phyloP scores from a whole-genome alignment of 768 basidiomycete species.

The Calvatia gigantea region DNA sequence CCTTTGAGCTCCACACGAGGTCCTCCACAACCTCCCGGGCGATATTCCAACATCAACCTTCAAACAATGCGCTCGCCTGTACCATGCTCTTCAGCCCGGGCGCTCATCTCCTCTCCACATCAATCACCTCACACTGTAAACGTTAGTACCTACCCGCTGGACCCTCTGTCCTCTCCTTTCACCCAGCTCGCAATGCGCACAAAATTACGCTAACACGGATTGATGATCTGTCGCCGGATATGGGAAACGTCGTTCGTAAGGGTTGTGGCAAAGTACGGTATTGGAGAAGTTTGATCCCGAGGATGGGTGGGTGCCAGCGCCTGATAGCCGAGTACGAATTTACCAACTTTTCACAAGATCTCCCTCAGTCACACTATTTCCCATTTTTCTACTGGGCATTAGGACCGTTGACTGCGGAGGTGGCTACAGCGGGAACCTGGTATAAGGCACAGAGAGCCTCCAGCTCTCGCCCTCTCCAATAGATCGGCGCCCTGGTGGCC shows the following conservation, averaged over 20 bases:
- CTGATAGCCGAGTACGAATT: too few relatives aligned
- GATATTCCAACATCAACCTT: neutral
- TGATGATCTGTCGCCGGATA: slow-evolving; percentile 8
- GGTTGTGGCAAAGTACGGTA: neutral
- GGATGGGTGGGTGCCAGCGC: neutral
- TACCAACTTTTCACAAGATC: too few relatives aligned
- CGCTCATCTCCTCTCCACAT: slow-evolving; percentile 9
- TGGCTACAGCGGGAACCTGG: too few relatives aligned
- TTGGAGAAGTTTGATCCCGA: neutral
- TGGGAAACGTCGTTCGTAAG: neutral
- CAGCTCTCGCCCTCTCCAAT: too few relatives aligned
- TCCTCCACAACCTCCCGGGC: neutral
- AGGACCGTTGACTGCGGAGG: too few relatives aligned
- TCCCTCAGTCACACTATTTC: too few relatives aligned
- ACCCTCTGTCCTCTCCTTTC: neutral
- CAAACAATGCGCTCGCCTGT: slow-evolving; percentile 1
- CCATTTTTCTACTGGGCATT: too few relatives aligned
- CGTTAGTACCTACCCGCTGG: slow-evolving; percentile 3
- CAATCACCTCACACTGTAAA: slow-evolving; percentile 3
- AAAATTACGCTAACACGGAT: slow-evolving; percentile 7
- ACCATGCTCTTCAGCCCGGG: neutral
- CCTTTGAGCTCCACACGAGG: slow-evolving; percentile 9
- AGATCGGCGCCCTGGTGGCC: too few relatives aligned
- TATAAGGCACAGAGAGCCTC: too few relatives aligned
- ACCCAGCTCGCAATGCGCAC: neutral